These are phyloP conservation scores for Bryum argenteum DNA, from an alignment of 225 moss, liverwort and hornwort species.

Conservation along the genomic window DNA sequence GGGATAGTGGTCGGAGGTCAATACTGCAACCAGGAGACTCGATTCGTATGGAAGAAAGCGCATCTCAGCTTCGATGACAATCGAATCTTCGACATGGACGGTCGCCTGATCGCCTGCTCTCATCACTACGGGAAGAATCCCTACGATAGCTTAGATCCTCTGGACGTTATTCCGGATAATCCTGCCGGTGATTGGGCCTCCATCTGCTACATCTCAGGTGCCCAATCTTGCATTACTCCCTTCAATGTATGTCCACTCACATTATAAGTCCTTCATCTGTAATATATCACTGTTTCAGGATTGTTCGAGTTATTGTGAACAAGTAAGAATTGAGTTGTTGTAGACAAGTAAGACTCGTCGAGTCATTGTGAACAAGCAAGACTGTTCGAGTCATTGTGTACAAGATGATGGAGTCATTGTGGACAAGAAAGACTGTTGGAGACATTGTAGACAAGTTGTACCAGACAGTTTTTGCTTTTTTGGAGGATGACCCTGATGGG, in stretches of 20 bases:
- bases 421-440: no score
- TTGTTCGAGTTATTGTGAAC: no score
- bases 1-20: constrained; percentile 40
- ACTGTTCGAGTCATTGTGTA: no score
- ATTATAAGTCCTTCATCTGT: no score
- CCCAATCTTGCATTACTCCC: no score
- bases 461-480: neutral
- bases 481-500: neutral
- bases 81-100: constrained; percentile 47
- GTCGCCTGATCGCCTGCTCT: constrained; percentile 41
- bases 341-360: no score
- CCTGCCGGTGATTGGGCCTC: constrained; percentile 52
- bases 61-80: constrained; percentile 56
- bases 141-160: constrained; percentile 40
- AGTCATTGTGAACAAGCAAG: no score
- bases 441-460: no score
- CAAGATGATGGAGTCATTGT: no score
- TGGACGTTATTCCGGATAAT: constrained; percentile 36
- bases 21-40: constrained; percentile 24
- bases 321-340: no score
- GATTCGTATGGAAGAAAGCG: constrained; percentile 59
- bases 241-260: no score
- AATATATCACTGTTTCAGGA: no score
- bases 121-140: constrained; percentile 62
- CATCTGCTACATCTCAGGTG: constrained; percentile 46